These are phyloP conservation scores for Globisporangium nunn DNA, from an alignment of 352 stramenopile species.

Conservation along the genomic window DNA sequence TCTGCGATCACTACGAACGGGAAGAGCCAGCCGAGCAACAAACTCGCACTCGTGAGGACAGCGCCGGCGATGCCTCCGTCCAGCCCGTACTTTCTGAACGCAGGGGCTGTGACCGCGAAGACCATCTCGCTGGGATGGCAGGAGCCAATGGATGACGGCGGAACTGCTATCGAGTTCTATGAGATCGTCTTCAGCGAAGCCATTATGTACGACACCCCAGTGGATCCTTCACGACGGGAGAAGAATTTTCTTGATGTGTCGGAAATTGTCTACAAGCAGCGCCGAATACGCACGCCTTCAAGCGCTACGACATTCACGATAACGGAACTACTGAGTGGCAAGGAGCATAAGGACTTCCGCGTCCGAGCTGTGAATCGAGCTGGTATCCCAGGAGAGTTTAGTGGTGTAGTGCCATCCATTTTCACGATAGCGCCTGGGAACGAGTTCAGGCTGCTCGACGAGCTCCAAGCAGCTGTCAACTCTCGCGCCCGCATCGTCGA, in stretches of 20 bases:
- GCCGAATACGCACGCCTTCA: slow-evolving; percentile 45
- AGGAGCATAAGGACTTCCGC: slow-evolving; percentile 58
- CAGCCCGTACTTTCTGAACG: slow-evolving; percentile 35
- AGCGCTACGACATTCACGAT: slow-evolving; percentile 27
- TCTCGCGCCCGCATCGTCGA: slow-evolving; percentile 57
- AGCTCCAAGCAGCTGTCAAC: slow-evolving; percentile 75
- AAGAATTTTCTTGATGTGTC: slow-evolving; percentile 49
- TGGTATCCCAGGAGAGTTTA: slow-evolving; percentile 48
- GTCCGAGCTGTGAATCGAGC: slow-evolving; percentile 51
- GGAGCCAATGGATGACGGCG: slow-evolving; percentile 49
- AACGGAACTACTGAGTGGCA: slow-evolving; percentile 44
- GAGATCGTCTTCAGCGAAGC: slow-evolving; percentile 59
- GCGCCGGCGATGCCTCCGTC: slow-evolving; percentile 26
- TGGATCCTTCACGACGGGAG: slow-evolving; percentile 9
- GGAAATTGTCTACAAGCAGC: slow-evolving; percentile 46
- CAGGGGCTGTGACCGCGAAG: slow-evolving; percentile 44
- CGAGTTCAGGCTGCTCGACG: slow-evolving; percentile 64
- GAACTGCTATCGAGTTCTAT: slow-evolving; percentile 52
- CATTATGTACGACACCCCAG: slow-evolving; percentile 42
- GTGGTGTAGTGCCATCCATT: slow-evolving; percentile 36
- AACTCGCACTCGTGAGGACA: slow-evolving; percentile 25
- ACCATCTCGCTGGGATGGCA: slow-evolving; percentile 64
- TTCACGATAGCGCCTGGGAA: slow-evolving; percentile 61
- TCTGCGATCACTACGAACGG: slow-evolving; percentile 48
- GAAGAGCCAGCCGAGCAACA: slow-evolving; percentile 43